phyloP scores from a whole-genome alignment of 495 filamentous ascomycete species.

The Penicillium bovifimosum region DNA sequence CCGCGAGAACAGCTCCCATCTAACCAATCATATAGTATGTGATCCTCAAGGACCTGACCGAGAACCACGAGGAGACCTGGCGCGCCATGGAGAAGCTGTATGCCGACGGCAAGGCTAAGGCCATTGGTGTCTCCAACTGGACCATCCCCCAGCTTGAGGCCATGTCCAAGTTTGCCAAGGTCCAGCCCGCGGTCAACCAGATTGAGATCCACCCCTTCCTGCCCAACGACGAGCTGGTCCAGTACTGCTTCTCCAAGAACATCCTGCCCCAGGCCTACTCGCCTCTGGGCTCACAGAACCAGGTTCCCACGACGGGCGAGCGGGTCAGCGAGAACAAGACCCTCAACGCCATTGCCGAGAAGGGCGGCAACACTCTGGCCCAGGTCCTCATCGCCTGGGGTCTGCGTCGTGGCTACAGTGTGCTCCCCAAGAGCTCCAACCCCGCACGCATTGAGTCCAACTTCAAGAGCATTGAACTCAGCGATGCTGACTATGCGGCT shows the following conservation, averaged over 20 bases:
- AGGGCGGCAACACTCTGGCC: constrained; percentile 56
- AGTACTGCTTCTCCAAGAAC: constrained; percentile 62
- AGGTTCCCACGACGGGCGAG: constrained; percentile 61
- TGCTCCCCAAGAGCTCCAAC: constrained; percentile 66
- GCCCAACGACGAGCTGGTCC: constrained; percentile 63
- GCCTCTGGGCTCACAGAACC: constrained; percentile 62
- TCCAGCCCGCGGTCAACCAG: constrained; percentile 75
- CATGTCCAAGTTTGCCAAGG: constrained; percentile 59
- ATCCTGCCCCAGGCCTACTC: constrained; percentile 74
- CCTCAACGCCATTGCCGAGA: constrained; percentile 55
- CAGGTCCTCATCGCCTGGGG: constrained; percentile 70
- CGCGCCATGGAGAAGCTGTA: constrained; percentile 73
- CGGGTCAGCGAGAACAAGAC: constrained; percentile 54
- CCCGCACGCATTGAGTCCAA: constrained; percentile 59
- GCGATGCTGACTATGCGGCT: constrained; percentile 50
- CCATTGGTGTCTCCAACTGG: constrained; percentile 90
- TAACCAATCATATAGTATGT: constrained; percentile 31
- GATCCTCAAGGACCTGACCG: constrained; percentile 54
- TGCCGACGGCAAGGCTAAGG: constrained; percentile 60
- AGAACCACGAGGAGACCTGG: constrained; percentile 71
- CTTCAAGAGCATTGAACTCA: constrained; percentile 55
- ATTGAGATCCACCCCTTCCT: constrained; percentile 93
- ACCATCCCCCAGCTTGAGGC: constrained; percentile 63
- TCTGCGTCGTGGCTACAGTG: constrained; percentile 62
- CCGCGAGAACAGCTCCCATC: constrained; percentile 46